These are phyloP conservation scores for Nicotiana undulata DNA, from an alignment of 257 asterid species.

Conservation along the genomic window DNA sequence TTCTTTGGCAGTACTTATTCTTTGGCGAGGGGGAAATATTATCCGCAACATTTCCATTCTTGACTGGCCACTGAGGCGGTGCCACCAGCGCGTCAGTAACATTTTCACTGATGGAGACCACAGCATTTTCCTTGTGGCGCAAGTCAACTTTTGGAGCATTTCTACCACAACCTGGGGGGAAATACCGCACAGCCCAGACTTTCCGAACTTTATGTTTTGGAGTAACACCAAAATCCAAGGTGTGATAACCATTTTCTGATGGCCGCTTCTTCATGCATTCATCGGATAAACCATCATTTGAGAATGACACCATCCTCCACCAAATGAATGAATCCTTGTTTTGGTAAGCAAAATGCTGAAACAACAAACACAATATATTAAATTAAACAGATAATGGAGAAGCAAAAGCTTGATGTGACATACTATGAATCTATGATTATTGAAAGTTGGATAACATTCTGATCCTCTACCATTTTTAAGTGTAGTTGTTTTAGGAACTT, in stretches of 20 bases:
- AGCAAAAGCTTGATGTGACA: not conserved
- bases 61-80: not conserved
- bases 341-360: constrained; percentile 9
- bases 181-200: constrained; percentile 49
- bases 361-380: not conserved
- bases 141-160: constrained; percentile 15
- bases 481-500: not conserved
- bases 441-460: not conserved
- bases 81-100: constrained; percentile 2
- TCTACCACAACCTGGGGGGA: constrained; percentile 59
- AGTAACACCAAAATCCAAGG: not conserved
- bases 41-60: constrained; percentile 8
- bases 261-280: constrained; percentile 37
- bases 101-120: constrained; percentile 12
- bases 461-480: not conserved
- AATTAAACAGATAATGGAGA: not conserved
- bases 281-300: constrained; percentile 35
- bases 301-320: constrained; percentile 37
- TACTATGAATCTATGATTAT: not conserved
- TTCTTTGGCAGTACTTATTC: constrained; percentile 47
- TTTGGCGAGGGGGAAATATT: constrained; percentile 25
- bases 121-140: constrained; percentile 16
- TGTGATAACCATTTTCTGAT: constrained; percentile 30
- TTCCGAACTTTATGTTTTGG: constrained; percentile 54
- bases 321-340: not conserved